Conservation (phyloP, 2,329 filamentous ascomycete genomes). For the Acrocalymma vagum region DNA sequence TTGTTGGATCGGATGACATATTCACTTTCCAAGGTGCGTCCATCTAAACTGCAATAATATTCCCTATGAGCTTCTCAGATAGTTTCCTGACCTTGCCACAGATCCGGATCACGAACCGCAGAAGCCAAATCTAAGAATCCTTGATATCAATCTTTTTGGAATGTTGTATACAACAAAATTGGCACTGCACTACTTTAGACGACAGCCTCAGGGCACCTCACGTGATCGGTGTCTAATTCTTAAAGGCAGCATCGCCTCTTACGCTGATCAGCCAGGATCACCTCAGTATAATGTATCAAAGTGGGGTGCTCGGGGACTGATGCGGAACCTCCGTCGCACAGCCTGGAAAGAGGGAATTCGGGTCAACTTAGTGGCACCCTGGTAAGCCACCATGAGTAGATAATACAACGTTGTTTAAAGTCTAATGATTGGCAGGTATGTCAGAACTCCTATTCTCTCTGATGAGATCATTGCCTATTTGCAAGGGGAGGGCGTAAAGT, state of each 20-base stretch:
- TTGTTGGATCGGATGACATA: constrained; percentile 15
- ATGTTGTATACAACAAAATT: constrained; percentile 27
- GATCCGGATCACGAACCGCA: constrained; percentile 21
- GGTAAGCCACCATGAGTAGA: too few species aligned
- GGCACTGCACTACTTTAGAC: constrained; percentile 26
- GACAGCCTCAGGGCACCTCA: constrained; percentile 18
- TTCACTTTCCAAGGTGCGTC: constrained; percentile 12
- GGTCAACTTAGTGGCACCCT: constrained; percentile 26
- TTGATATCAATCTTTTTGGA: constrained; percentile 23
- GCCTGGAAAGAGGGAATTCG: constrained; percentile 24
- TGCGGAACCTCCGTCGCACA: constrained; percentile 20
- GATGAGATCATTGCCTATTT: constrained; percentile 11
- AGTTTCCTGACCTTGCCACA: constrained; percentile 7
- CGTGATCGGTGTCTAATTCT: constrained; percentile 27
- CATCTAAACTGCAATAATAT: too few species aligned
- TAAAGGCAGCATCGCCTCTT: constrained; percentile 24
- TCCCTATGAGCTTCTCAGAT: too few species aligned
- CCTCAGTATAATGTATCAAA: constrained; percentile 18
- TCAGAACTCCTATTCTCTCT: constrained; percentile 14
- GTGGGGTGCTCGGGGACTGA: constrained; percentile 24
- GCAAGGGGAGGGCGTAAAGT: constrained; percentile 6
- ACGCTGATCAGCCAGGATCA: constrained; percentile 24
- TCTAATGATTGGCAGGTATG: constrained; percentile 7
- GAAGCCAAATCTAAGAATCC: constrained; percentile 22
- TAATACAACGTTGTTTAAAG: too few species aligned